Evolutionary conservation across 2,329 filamentous ascomycete species (phyloP).

Genomic region (Colletotrichum lini): DNA sequence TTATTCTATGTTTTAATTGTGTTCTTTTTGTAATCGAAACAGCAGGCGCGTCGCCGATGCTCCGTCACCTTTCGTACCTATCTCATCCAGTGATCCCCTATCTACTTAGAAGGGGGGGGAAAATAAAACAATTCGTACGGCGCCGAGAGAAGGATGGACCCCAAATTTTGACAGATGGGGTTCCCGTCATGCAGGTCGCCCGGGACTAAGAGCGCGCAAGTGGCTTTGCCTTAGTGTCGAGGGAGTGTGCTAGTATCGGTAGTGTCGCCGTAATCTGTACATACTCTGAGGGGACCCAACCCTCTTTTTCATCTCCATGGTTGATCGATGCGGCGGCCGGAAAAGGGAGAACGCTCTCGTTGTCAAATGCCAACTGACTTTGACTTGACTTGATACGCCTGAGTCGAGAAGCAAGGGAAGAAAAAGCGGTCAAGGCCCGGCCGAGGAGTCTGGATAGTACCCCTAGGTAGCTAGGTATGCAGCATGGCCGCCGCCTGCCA

Average conservation of each 20-base stretch:
- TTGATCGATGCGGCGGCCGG: not conserved
- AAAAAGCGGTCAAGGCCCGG: not conserved
- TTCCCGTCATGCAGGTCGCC: slow-evolving; percentile 14
- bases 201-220: slow-evolving; percentile 2
- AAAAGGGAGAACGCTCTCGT: not conserved
- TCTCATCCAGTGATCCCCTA: too few relatives aligned
- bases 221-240: not conserved
- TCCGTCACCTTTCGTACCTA: not conserved
- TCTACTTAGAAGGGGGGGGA: not conserved
- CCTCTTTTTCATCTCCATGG: not conserved
- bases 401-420: not conserved
- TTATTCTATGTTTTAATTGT: too few relatives aligned
- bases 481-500: not conserved
- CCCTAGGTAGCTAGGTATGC: too few relatives aligned
- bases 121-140: not conserved
- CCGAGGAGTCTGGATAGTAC: not conserved
- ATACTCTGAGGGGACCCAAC: not conserved
- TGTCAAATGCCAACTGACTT: too few relatives aligned
- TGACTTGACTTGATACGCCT: not conserved
- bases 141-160: not conserved
- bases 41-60: not conserved
- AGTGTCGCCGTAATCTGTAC: not conserved
- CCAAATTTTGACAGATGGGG: slow-evolving; percentile 10
- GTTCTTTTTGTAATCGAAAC: not conserved
- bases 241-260: not conserved